Base-by-base conservation (phyloP, 106 monocot species). In the Apostasia shenzhenica region DNA sequence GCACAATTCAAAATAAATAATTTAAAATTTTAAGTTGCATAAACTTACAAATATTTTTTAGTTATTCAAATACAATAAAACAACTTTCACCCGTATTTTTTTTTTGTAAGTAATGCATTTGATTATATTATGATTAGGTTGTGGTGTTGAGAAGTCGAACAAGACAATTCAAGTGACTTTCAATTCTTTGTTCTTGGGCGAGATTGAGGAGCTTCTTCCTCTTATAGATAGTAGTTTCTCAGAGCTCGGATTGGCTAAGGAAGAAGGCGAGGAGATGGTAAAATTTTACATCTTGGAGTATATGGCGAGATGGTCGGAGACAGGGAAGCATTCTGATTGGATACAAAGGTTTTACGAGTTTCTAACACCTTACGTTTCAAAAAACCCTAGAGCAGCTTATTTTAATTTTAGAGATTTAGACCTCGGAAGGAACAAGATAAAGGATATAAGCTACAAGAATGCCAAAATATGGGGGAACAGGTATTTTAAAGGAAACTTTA, bases 231-330 rank as follows among this genome's bases (percentile, higher is more conserved):
- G 46, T 12, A 66, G 70, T 40, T 81, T 84, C 14, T 75, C 65
- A 0, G 74, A 74, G 55, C 66, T 88, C 7, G 72, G 75, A 3
- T 2, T 84, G 61, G 2, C 48, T 3, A 47, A 13, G 1, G 59
- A 6, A 0, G 81, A 88, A 40, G 80, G 87, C 68, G 55, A 48
- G 3, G 83, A 87, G 57, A 87, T 84, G 84, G 76, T n/a, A n/a
- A n/a, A n/a, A n/a, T n/a, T n/a, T n/a, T 78, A 66, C 78, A 73
- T 47, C 10, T 10, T 82, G 13, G 67, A 67, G 8, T 67, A 75
- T 37, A 9, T 82, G 1, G 60, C 71, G 1, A 26, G 6, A 3
- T 82, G 82, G 82, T 6, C 5, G 0, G 37, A 51, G 5, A 42
- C 38, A 6, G 12, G 59, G 47, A 57, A 38, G 67, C 67, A 59